phyloP scores from a whole-genome alignment of 106 monocot genomes.

The Agapanthus africanus region DNA sequence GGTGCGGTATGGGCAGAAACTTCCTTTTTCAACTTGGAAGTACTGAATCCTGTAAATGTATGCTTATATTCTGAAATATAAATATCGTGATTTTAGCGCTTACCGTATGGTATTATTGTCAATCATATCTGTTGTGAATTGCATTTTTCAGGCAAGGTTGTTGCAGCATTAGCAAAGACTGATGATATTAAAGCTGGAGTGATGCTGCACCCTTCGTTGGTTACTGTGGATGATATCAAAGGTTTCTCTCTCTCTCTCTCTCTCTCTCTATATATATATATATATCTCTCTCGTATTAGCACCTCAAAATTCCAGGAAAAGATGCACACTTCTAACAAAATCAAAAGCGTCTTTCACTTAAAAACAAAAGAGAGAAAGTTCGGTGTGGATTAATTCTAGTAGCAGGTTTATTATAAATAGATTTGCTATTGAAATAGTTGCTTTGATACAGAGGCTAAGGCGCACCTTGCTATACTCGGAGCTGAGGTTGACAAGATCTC shows the following conservation, averaged over 20 bases:
- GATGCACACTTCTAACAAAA: too few species aligned
- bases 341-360: too few species aligned
- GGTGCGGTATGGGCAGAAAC: too few species aligned
- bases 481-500: conserved; percentile 45
- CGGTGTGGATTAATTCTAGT: too few species aligned
- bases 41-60: too few species aligned
- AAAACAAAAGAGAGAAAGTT: too few species aligned
- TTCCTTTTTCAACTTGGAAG: too few species aligned
- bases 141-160: conserved; percentile 50
- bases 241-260: conserved; percentile 18
- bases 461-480: conserved; percentile 40
- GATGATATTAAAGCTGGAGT: conserved; percentile 52
- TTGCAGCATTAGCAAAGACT: conserved; percentile 45
- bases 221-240: conserved; percentile 79
- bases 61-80: not conserved
- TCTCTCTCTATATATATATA: too few species aligned
- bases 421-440: not conserved
- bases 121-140: not conserved
- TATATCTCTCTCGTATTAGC: not conserved
- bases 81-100: not conserved
- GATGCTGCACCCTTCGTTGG: conserved; percentile 60
- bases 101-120: not conserved
- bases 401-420: not conserved
- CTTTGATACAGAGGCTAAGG: conserved; percentile 29
- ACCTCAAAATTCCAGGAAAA: not conserved